Percentiles rank a stretch among this genome's conserved stretches.
Evolutionary conservation across 2,329 filamentous ascomycete genomes (phyloP).

Genomic region (Paecilomyces formosus): DNA sequence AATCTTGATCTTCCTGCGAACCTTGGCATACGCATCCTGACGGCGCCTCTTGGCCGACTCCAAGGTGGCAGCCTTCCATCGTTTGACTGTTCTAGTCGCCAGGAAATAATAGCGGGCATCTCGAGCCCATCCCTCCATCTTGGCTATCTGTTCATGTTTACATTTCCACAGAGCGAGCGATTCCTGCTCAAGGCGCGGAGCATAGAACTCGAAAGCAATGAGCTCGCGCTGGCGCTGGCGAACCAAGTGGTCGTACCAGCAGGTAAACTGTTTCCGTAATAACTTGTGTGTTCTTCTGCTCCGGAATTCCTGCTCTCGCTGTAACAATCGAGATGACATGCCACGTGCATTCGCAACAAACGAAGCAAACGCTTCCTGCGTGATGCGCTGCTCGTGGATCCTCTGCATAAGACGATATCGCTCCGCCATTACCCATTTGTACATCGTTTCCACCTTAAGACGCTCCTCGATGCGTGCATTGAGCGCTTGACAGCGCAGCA

Average conservation of each 20-base stretch:
- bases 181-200: slow-evolving; percentile 33
- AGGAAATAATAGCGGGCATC: slow-evolving; percentile 51
- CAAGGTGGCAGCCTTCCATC: slow-evolving; percentile 45
- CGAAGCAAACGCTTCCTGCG: slow-evolving; percentile 28
- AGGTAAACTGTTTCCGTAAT: slow-evolving; percentile 24
- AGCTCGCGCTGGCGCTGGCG: slow-evolving; percentile 34
- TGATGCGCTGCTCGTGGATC: slow-evolving; percentile 32
- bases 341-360: slow-evolving; percentile 33
- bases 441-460: slow-evolving; percentile 48
- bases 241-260: slow-evolving; percentile 31
- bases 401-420: slow-evolving; percentile 33
- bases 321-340: slow-evolving; percentile 29
- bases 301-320: slow-evolving; percentile 28
- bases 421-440: slow-evolving; percentile 54
- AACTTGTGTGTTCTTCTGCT: slow-evolving; percentile 24
- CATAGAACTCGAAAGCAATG: slow-evolving; percentile 36
- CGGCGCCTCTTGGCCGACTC: slow-evolving; percentile 46
- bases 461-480: slow-evolving; percentile 48
- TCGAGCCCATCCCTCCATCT: slow-evolving; percentile 46
- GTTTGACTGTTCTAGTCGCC: slow-evolving; percentile 42
- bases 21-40: slow-evolving; percentile 48
- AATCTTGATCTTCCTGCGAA: slow-evolving; percentile 48
- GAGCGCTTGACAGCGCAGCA: slow-evolving; percentile 47
- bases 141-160: slow-evolving; percentile 33
- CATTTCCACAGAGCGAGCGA: slow-evolving; percentile 31